Evolutionary conservation across 306 rosid genomes (phyloP).

Genomic region (Cotoneaster glaucophyllus): DNA sequence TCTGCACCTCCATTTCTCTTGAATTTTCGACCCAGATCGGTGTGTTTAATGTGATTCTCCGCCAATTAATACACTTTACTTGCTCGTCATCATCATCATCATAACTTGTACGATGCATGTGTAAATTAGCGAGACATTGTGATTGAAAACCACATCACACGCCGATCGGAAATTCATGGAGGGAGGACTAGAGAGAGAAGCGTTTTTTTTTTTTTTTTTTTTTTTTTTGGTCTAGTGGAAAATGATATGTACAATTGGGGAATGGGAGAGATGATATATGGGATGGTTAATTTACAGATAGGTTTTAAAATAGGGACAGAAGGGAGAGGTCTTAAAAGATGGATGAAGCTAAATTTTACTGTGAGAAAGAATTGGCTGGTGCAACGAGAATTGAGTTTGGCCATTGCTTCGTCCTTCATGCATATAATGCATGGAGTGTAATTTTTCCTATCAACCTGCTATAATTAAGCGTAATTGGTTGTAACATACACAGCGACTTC

Average conservation of each 20-base stretch:
- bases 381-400: slow-evolving; percentile 29
- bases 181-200: slow-evolving; percentile 19
- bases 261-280: not conserved
- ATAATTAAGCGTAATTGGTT: not conserved
- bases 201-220: not conserved
- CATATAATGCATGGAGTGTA: not conserved
- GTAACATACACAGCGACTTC: not conserved
- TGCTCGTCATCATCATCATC: not conserved
- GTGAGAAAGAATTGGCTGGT: slow-evolving; percentile 3
- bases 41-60: not conserved
- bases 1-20: slow-evolving; percentile 55
- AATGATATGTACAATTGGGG: not conserved
- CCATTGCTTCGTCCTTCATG: slow-evolving; percentile 8
- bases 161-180: slow-evolving; percentile 31
- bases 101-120: not conserved
- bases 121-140: slow-evolving; percentile 16
- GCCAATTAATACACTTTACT: not conserved
- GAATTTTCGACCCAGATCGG: slow-evolving; percentile 29
- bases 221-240: not conserved
- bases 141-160: slow-evolving; percentile 4
- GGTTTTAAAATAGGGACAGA: slow-evolving; percentile 1
- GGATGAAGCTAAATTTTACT: not conserved
- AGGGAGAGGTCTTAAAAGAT: not conserved
- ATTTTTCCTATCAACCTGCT: not conserved
- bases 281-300: not conserved